phyloP scores from a whole-genome alignment of 177 flowering plant species.

The Vitis hybrid region DNA sequence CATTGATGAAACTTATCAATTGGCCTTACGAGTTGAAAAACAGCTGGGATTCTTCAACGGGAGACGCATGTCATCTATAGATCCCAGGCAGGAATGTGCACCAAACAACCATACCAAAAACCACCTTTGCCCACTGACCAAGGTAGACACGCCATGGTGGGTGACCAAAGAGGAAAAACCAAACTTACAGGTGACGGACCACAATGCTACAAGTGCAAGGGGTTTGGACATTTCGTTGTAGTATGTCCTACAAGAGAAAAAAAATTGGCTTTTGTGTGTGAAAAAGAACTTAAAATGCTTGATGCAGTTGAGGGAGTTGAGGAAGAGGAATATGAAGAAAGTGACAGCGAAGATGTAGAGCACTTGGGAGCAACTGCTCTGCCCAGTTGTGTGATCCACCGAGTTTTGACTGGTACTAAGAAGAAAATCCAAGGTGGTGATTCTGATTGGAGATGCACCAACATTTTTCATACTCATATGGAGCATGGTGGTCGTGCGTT shows the following conservation, averaged over 20 bases:
- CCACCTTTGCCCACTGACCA: neutral
- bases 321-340: neutral
- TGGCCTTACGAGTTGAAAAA: neutral
- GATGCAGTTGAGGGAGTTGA: neutral
- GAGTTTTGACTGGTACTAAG: neutral
- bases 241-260: neutral
- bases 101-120: neutral
- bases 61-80: neutral
- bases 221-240: neutral
- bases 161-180: slow-evolving; percentile 2
- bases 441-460: neutral
- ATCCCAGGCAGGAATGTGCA: neutral
- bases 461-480: neutral
- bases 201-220: neutral
- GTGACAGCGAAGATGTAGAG: neutral
- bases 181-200: too few species aligned
- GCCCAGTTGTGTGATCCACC: neutral
- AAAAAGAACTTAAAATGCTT: neutral
- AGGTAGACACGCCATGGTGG: neutral
- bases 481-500: too few species aligned
- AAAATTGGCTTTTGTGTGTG: too few species aligned
- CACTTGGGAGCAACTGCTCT: neutral
- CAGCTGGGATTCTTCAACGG: neutral
- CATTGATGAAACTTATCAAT: neutral
- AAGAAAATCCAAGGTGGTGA: neutral